Evolutionary conservation across 2,329 filamentous ascomycete genomes (phyloP).

Genomic region (Dactylellina sp.): DNA sequence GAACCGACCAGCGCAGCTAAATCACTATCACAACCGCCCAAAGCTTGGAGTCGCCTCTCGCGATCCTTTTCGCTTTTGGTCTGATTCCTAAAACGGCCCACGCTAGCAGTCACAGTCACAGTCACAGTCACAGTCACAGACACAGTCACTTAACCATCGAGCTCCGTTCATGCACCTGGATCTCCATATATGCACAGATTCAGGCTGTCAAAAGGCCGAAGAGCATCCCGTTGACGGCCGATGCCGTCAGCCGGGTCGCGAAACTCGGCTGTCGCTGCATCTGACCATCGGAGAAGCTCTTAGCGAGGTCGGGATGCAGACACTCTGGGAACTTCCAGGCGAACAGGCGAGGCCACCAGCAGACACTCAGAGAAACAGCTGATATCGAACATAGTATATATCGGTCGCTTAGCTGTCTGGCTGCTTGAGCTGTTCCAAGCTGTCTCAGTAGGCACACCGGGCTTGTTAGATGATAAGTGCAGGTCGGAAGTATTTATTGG

Average conservation of each 20-base stretch:
- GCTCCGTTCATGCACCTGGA: too few relatives aligned
- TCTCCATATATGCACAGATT: too few relatives aligned
- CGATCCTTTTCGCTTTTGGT: conserved; percentile 10
- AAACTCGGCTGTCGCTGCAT: neutral
- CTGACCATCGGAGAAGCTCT: neutral
- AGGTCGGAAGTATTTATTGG: too few relatives aligned
- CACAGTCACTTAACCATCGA: too few relatives aligned
- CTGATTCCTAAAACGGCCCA: neutral
- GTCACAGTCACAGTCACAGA: too few relatives aligned
- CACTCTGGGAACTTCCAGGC: neutral
- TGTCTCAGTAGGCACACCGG: neutral
- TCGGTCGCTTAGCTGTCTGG: neutral
- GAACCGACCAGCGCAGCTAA: neutral
- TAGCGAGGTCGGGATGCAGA: neutral
- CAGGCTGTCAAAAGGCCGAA: too few relatives aligned
- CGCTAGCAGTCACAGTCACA: neutral
- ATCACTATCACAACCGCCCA: neutral
- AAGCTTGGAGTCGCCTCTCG: neutral
- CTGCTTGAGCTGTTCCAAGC: neutral
- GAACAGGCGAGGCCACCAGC: neutral
- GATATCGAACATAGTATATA: neutral
- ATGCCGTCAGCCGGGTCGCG: neutral
- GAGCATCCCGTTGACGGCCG: neutral
- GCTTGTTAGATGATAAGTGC: too few relatives aligned
- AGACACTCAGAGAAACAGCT: neutral